These are phyloP conservation scores for Bolboschoenus planiculmis DNA, from an alignment of 176 grass and related monocot genomes.

Conservation along the genomic window DNA sequence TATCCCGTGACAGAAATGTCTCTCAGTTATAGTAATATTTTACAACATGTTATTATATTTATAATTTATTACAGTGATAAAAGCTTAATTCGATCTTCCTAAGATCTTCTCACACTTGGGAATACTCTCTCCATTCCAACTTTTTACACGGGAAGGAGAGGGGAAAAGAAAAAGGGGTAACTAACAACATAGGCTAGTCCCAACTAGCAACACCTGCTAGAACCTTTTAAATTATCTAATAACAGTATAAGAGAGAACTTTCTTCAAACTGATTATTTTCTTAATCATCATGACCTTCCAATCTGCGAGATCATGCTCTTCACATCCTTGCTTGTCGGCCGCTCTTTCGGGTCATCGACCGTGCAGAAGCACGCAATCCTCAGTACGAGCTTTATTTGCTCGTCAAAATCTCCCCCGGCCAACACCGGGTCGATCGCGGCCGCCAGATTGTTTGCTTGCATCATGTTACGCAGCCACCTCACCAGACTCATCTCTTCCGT, in stretches of 20 bases:
- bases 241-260: background rate
- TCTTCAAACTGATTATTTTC: background rate
- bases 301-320: constrained; percentile 61
- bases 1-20: background rate
- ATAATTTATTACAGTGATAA: background rate
- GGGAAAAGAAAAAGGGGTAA: background rate
- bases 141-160: background rate
- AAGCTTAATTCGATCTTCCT: background rate
- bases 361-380: constrained; percentile 74
- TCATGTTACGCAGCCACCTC: constrained; percentile 44
- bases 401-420: constrained; percentile 34
- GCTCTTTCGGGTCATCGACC: constrained; percentile 39
- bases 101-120: background rate
- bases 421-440: constrained; percentile 44
- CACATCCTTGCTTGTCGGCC: constrained; percentile 61
- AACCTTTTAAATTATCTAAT: background rate
- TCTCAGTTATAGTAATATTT: background rate
- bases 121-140: background rate
- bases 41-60: background rate
- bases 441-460: constrained; percentile 9
- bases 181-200: background rate
- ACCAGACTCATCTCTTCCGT: constrained; percentile 55
- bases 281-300: constrained; percentile 14
- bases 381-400: constrained; percentile 62
- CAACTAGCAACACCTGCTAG: background rate